A percentile compares a stretch with the other conserved stretches of the same genome.
Evolutionary conservation across 2,329 filamentous ascomycete species (phyloP).

Genomic region (Cladosporium sp.): DNA sequence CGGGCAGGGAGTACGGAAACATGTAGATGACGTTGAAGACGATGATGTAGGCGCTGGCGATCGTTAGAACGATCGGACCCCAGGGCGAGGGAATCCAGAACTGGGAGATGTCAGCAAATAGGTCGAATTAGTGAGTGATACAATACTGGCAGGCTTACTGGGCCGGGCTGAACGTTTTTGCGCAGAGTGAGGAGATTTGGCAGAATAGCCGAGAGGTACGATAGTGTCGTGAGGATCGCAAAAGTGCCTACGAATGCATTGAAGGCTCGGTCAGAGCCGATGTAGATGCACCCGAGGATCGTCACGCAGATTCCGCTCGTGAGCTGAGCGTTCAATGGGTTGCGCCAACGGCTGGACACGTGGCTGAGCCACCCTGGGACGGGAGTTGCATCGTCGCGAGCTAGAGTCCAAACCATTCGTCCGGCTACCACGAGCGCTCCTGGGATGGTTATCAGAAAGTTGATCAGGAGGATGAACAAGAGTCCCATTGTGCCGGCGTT

Average conservation of each 20-base stretch:
- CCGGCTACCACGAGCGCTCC: conserved; percentile 56
- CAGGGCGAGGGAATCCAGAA: conserved; percentile 49
- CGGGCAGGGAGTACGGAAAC: conserved; percentile 46
- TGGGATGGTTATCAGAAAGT: conserved; percentile 46
- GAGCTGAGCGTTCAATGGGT: conserved; percentile 52
- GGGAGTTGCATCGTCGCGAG: conserved; percentile 51
- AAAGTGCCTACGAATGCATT: conserved; percentile 59
- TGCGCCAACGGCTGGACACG: conserved; percentile 42
- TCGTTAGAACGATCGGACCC: conserved; percentile 47
- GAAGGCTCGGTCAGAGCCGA: conserved; percentile 62
- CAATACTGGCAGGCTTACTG: conserved; percentile 17
- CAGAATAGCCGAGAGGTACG: conserved; percentile 59
- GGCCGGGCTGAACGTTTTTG: conserved; percentile 47
- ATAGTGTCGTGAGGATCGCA: conserved; percentile 49
- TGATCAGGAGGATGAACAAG: conserved; percentile 43
- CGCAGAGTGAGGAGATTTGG: conserved; percentile 37
- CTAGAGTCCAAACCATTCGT: conserved; percentile 58
- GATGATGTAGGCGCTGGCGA: conserved; percentile 53
- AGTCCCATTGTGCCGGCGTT: conserved; percentile 38
- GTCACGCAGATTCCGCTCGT: conserved; percentile 46
- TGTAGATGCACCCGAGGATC: conserved; percentile 57
- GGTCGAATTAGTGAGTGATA: not conserved
- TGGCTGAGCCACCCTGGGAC: conserved; percentile 43
- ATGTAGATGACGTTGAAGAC: conserved; percentile 60
- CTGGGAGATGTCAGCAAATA: not conserved